These are phyloP conservation scores for Drechslerella coelobrocha DNA, from an alignment of 2,329 filamentous ascomycete genomes.

Conservation along the genomic window DNA sequence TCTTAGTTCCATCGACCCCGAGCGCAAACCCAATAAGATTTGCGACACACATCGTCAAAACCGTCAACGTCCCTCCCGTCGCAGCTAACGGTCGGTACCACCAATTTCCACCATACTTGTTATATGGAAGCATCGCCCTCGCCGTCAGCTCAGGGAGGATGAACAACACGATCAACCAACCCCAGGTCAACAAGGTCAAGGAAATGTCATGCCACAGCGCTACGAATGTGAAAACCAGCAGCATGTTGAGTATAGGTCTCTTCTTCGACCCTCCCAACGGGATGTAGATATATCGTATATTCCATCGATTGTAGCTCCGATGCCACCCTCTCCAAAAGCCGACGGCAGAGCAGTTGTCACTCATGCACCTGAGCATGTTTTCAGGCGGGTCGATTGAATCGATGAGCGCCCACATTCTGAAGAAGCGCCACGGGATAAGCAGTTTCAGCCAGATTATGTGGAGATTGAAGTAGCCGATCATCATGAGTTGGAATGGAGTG, in stretches of 20 bases:
- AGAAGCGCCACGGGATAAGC: constrained; percentile 95
- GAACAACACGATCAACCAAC: constrained; percentile 94
- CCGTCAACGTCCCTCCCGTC: constrained; percentile 78
- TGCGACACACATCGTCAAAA: constrained; percentile 93
- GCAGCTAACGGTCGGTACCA: constrained; percentile 81
- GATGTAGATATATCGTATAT: constrained; percentile 90
- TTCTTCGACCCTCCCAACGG: constrained; percentile 78
- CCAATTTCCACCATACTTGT: constrained; percentile 73
- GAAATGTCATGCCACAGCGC: constrained; percentile 98
- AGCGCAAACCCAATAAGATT: constrained; percentile 96
- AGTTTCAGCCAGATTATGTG: constrained; percentile 98
- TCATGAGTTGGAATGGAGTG: constrained; percentile 82
- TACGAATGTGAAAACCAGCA: constrained; percentile 92
- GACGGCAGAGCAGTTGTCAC: constrained; percentile 87
- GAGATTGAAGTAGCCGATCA: constrained; percentile 94
- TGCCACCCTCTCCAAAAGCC: constrained; percentile 98
- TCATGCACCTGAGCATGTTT: constrained; percentile 97
- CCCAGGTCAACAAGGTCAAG: constrained; percentile 88
- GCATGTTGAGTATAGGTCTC: constrained; percentile 73
- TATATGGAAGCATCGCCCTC: constrained; percentile 73
- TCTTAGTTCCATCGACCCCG: constrained; percentile 83
- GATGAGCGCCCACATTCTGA: constrained; percentile 90
- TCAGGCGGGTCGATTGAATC: constrained; percentile 95
- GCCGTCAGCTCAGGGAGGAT: constrained; percentile 86
- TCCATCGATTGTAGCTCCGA: constrained; percentile 91